Evolutionary conservation across 495 filamentous ascomycete species (phyloP), one percentile per base, ranked within the genome.

Genomic region (Aspergillus ellipticus): DNA sequence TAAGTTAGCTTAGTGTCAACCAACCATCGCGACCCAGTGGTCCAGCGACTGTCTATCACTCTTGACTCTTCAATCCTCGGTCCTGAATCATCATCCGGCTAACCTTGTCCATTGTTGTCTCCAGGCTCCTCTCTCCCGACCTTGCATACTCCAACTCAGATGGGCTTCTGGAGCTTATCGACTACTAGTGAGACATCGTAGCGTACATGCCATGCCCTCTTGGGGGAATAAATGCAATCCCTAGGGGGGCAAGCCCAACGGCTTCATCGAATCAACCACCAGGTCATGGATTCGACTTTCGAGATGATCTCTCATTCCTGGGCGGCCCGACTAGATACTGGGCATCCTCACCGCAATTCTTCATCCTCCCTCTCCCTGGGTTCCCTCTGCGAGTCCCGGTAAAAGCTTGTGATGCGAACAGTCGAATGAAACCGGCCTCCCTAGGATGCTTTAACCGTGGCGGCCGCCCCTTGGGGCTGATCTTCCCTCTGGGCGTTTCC

Each of bases 1-100:
- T 59, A 49, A 54, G 51, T 57, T 56, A 55, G 48, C 49, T 59
- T 51, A 53, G 58, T 60, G 54, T 60, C 24, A 16, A 35, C 15
- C 26, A 28, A 39, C n/a, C 1, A 15, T 24, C 7, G 10, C 26
- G 43, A 26, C 22, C 45, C 45, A 48, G 16, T 13, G 17, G 21
- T 29, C 29, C 16, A 21, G 1, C 15, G 1, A 17, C 21, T 26
- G 10, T 15, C 33, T 35, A 35, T 10, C 28, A 31, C 28, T 31
- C 5, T 31, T 10, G 10, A 31, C 5, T 31, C n/a, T n/a, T n/a
- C n/a, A 31, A 31, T 5, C 3, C 15, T 16, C 4, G 24, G 22
- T n/a, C 45, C 13, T 15, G 11, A 17, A 28, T 26, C n/a, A 28
- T n/a, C 21, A 28, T 29, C 13, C 13, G 6, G 45, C 45, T 28